These are phyloP conservation scores for Solanum sejunctum DNA, from an alignment of 257 asterid genomes.

Conservation along the genomic window DNA sequence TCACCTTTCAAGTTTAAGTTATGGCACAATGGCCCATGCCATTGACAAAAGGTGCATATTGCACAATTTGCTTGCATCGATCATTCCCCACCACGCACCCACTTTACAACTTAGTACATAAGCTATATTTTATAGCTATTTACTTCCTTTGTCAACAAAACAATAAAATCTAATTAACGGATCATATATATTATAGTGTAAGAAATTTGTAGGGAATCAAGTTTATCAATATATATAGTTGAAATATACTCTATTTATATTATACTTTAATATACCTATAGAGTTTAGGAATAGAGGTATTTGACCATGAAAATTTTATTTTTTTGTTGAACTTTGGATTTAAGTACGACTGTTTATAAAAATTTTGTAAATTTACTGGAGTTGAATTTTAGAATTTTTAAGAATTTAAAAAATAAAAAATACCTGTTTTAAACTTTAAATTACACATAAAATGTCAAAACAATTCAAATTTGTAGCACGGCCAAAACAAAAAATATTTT, in stretches of 20 bases:
- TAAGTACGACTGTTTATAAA: too few relatives aligned
- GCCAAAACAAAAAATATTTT: too few relatives aligned
- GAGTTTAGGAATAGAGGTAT: too few relatives aligned
- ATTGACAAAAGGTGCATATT: constrained; percentile 14
- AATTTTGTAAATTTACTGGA: too few relatives aligned
- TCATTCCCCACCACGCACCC: constrained; percentile 4
- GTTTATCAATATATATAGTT: neutral
- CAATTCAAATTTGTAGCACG: too few relatives aligned
- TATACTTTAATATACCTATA: too few relatives aligned
- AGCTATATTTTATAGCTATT: constrained; percentile 18
- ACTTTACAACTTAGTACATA: constrained; percentile 24
- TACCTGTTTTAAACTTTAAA: too few relatives aligned
- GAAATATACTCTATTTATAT: neutral
- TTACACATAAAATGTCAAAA: too few relatives aligned
- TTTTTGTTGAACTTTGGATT: too few relatives aligned
- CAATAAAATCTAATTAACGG: neutral
- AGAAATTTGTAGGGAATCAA: neutral
- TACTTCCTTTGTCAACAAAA: constrained; percentile 30
- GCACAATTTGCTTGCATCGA: constrained; percentile 35
- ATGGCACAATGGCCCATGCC: constrained; percentile 20
- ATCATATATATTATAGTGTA: neutral
- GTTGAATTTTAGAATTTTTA: too few relatives aligned
- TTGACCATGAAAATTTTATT: too few relatives aligned
- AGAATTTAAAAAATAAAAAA: too few relatives aligned
- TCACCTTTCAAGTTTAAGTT: constrained; percentile 18